A percentile compares a stretch with the other conserved stretches of the same genome.
Conservation (phyloP, 768 basidiomycete species). For the Lactifluus volemus region DNA sequence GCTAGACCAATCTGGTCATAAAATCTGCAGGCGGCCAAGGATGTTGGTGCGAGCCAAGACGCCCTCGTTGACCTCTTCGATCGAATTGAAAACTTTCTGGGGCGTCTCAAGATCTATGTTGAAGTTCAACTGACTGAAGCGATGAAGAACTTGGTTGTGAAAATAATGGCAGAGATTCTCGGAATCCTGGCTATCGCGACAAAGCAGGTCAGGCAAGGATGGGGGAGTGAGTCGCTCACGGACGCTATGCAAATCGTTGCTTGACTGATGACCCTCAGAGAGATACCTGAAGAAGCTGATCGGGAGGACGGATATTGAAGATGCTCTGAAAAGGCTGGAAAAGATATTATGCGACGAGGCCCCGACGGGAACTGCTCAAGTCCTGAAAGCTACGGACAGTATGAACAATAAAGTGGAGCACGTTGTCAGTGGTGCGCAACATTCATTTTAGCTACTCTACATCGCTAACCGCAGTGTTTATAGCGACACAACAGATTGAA, state of each 20-base stretch:
- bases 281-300: background rate
- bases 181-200: constrained; percentile 2
- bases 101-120: background rate
- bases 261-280: background rate
- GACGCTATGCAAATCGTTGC: background rate
- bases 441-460: background rate
- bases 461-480: background rate
- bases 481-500: background rate
- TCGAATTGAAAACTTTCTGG: background rate
- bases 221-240: background rate
- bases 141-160: background rate
- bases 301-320: background rate
- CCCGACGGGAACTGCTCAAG: background rate
- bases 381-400: background rate
- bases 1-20: background rate
- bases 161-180: background rate
- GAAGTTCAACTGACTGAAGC: background rate
- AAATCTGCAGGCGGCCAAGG: background rate
- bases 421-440: background rate
- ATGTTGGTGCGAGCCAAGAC: background rate
- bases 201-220: background rate
- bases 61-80: background rate
- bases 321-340: background rate
- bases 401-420: background rate
- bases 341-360: background rate